Conservation (phyloP, 2,329 filamentous ascomycete genomes). For the Aureobasidium uvarum region DNA sequence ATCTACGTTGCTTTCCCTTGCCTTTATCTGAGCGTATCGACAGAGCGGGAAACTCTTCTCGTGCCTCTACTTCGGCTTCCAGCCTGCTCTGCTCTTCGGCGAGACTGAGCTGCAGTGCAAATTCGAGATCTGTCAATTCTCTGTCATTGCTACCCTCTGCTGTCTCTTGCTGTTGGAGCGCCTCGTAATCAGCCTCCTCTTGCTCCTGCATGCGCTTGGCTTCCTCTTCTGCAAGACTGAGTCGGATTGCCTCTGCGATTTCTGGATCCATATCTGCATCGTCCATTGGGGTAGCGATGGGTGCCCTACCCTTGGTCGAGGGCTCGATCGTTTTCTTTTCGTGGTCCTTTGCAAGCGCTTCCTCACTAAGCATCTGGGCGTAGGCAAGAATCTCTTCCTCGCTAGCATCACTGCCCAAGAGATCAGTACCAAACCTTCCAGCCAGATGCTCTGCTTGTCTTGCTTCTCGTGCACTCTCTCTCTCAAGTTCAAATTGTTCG, state of each 20-base stretch:
- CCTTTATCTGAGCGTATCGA: constrained; percentile 23
- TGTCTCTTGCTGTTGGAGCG: constrained; percentile 29
- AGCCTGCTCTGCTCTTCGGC: constrained; percentile 55
- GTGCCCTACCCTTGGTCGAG: constrained; percentile 39
- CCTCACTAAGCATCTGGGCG: constrained; percentile 61
- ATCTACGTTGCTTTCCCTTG: constrained; percentile 7
- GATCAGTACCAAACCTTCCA: constrained; percentile 78
- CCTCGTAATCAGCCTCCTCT: constrained; percentile 28
- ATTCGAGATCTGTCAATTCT: constrained; percentile 59
- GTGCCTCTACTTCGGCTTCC: constrained; percentile 25
- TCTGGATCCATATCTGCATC: constrained; percentile 56
- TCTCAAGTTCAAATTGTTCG: constrained; percentile 77
- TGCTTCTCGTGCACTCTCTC: constrained; percentile 64
- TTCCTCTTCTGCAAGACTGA: constrained; percentile 42
- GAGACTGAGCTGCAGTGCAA: constrained; percentile 61
- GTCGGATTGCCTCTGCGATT: constrained; percentile 61
- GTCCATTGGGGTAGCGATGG: constrained; percentile 30
- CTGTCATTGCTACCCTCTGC: constrained; percentile 41
- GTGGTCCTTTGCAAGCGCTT: constrained; percentile 53
- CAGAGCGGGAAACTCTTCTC: constrained; percentile 36
- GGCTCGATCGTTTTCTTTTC: constrained; percentile 47
- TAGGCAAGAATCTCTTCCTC: constrained; percentile 64
- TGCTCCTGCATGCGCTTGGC: not conserved
- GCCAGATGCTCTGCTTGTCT: constrained; percentile 70
- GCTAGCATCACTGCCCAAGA: constrained; percentile 57